Evolutionary conservation across 495 filamentous ascomycete genomes (phyloP), one percentile per base, ranked within the genome.

Genomic region (Talaromyces adpressus): DNA sequence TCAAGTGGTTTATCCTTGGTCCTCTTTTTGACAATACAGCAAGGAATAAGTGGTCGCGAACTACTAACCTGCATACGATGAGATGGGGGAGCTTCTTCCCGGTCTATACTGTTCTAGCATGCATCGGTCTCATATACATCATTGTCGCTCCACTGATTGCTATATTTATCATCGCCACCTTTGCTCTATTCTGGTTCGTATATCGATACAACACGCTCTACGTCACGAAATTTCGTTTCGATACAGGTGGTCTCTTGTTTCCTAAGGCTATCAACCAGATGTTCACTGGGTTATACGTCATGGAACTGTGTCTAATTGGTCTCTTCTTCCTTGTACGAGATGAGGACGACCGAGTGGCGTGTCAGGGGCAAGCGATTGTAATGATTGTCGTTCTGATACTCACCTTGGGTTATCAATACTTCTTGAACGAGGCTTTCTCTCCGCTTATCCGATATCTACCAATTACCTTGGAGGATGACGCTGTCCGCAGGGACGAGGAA

Each of bases 191-290:
- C 71, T 98, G 93, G 93, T 85, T 96, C 61, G 93, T 92, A 4
- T 92, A 98, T 74, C 89, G 93, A 23, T 98, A 98, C 75, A 94
- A 93, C 70, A 96, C 94, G 73, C 85, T 98, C 51, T 98, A 97
- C 69, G 92, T 98, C 61, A 93, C 89, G 47, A 93, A 93, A 57
- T 96, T 96, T 73, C 83, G 84, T 51, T 88, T 88, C 67, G 94
- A 98, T 72, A 98, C 94, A 1, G 95, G 94, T 61, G 94, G 94
- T 30, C 81, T 98, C 32, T 83, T 98, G 23, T 98, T 95, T 69
- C 95, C 95, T 3, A 87, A 84, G 18, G 95, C 94, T 6, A 89
- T 98, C 77, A 97, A 97, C 72, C 95, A 98, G 71, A 87, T 96
- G 0, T 98, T 98, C 73, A 93, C 89, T 1, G 94, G 94, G 0